Conservation (phyloP, 352 stramenopile species). For the Plasmopara viticola region DNA sequence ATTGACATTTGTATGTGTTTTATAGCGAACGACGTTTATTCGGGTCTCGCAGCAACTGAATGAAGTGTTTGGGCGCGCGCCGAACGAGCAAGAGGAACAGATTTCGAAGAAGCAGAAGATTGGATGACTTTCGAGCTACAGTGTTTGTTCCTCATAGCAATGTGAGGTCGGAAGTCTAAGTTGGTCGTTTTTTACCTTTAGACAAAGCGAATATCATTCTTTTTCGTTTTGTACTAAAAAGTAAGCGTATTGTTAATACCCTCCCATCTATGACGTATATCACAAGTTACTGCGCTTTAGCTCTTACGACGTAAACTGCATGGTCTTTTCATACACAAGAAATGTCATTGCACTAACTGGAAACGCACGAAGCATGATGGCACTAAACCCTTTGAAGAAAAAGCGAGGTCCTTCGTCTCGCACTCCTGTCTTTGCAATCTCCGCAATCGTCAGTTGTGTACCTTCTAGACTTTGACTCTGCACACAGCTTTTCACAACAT, state of each 20-base stretch:
- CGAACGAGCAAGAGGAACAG: conserved; percentile 68
- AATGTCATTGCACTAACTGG: conserved; percentile 83
- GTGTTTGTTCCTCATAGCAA: too few species aligned
- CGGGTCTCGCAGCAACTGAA: conserved; percentile 90
- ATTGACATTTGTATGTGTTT: conserved; percentile 2
- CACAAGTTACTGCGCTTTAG: too few species aligned
- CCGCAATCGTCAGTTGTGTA: conserved; percentile 33
- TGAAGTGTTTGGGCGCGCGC: conserved; percentile 81
- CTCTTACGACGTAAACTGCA: conserved; percentile 64
- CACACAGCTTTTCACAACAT: conserved; percentile 88
- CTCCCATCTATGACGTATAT: too few species aligned
- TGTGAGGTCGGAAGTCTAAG: too few species aligned
- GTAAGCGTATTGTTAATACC: too few species aligned
- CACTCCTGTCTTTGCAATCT: conserved; percentile 44
- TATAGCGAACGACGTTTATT: conserved; percentile 89
- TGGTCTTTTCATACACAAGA: conserved; percentile 78
- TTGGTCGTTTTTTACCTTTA: too few species aligned
- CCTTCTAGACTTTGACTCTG: conserved; percentile 61
- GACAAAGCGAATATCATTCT: too few species aligned
- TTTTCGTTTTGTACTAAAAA: too few species aligned
- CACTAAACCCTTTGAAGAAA: conserved; percentile 77
- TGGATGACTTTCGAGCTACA: too few species aligned
- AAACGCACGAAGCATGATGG: conserved; percentile 76
- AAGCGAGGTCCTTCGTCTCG: conserved; percentile 47
- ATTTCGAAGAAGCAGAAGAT: conserved; percentile 3